phyloP scores from a whole-genome alignment of 2,329 filamentous ascomycete genomes.

The Fusarium compactum region DNA sequence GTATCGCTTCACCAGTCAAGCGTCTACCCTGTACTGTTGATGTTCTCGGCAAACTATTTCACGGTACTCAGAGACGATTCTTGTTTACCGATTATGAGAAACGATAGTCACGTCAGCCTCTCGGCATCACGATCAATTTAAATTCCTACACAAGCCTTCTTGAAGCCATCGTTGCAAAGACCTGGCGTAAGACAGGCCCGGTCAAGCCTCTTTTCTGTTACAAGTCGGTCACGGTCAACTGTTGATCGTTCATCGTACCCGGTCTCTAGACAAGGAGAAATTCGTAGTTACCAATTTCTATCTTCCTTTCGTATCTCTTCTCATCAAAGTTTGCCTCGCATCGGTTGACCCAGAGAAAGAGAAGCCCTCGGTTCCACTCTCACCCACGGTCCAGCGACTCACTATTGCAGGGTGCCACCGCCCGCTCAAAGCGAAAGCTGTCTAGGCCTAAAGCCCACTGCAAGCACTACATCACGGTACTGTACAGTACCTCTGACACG shows the following conservation, averaged over 20 bases:
- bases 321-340: constrained; percentile 46
- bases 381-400: constrained; percentile 26
- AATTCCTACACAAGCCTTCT: constrained; percentile 23
- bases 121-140: constrained; percentile 25
- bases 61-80: neutral
- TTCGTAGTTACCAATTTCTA: neutral
- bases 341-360: constrained; percentile 47
- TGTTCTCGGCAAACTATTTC: neutral
- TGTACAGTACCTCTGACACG: constrained; percentile 26
- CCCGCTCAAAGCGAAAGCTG: constrained; percentile 9
- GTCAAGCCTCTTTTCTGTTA: constrained; percentile 17
- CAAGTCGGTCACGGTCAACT: neutral
- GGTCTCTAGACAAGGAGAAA: constrained; percentile 5
- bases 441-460: constrained; percentile 26
- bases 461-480: constrained; percentile 23
- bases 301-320: constrained; percentile 19
- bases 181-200: constrained; percentile 16
- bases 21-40: constrained; percentile 29
- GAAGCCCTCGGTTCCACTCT: constrained; percentile 44
- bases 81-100: neutral
- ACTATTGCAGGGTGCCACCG: constrained; percentile 28
- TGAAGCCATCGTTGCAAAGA: constrained; percentile 13
- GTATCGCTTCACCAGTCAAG: neutral
- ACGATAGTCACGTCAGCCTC: neutral
- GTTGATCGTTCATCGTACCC: constrained; percentile 20